These are phyloP conservation scores for Myxozyma udenii DNA, from an alignment of 805 yeast genomes.

Conservation along the genomic window DNA sequence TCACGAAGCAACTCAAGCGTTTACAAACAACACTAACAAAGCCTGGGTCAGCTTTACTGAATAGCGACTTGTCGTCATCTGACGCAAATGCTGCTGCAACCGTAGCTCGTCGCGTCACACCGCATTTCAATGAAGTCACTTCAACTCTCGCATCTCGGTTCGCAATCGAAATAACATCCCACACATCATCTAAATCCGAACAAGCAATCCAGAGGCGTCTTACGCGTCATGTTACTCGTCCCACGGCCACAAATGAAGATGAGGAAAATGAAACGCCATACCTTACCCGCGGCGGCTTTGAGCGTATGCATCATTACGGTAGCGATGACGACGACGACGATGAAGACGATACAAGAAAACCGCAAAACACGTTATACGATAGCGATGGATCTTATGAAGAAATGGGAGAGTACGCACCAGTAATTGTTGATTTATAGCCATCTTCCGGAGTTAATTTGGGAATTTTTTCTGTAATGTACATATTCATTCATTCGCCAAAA, in stretches of 20 bases:
- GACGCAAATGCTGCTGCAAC: background rate
- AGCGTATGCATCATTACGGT: constrained; percentile 34
- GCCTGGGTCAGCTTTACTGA: background rate
- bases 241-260: too few species aligned
- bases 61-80: background rate
- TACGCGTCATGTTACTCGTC: too few species aligned
- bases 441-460: too few species aligned
- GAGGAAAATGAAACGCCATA: too few species aligned
- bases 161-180: too few species aligned
- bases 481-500: too few species aligned
- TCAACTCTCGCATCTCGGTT: too few species aligned
- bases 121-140: too few species aligned
- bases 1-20: constrained; percentile 20
- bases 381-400: constrained; percentile 29
- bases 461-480: too few species aligned
- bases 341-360: background rate
- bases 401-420: constrained; percentile 32
- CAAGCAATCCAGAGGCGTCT: too few species aligned
- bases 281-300: constrained; percentile 31
- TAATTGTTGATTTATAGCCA: constrained; percentile 27
- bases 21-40: constrained; percentile 11
- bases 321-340: constrained; percentile 21
- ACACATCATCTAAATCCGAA: too few species aligned
- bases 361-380: constrained; percentile 6
- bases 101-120: background rate